Percentiles rank a stretch among this genome's conserved stretches.
phyloP scores from a whole-genome alignment of 2,329 filamentous ascomycete species.

The Diaporthe vexans region DNA sequence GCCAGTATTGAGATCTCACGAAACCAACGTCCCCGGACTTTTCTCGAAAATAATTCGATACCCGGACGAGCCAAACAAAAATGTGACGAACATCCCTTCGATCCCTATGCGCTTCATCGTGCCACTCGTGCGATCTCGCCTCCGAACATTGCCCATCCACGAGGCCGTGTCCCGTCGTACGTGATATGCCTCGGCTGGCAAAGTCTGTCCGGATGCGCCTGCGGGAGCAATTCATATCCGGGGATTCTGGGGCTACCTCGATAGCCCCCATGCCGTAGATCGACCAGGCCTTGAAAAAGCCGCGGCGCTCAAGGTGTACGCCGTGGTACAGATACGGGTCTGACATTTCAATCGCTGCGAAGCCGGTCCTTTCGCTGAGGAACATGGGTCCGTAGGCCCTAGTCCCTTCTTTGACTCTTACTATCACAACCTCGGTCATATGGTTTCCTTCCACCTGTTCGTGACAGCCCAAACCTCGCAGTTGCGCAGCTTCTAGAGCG shows the following conservation, averaged over 20 bases:
- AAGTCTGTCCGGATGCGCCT: slow-evolving; percentile 67
- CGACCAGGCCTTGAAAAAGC: slow-evolving; percentile 72
- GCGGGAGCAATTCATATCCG: slow-evolving; percentile 58
- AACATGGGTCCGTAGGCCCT: too few relatives aligned
- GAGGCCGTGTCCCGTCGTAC: not conserved
- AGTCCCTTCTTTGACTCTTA: not conserved
- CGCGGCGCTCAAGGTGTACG: slow-evolving; percentile 66
- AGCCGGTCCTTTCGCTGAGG: not conserved
- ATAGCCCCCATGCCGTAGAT: slow-evolving; percentile 74
- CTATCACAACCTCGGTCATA: not conserved
- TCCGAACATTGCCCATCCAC: not conserved
- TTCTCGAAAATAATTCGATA: slow-evolving; percentile 35
- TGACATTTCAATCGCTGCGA: slow-evolving; percentile 57
- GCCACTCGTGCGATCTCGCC: not conserved
- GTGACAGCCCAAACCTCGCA: not conserved
- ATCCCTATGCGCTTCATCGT: not conserved
- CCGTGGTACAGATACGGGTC: slow-evolving; percentile 78
- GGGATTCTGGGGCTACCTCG: slow-evolving; percentile 69
- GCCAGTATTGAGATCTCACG: slow-evolving; percentile 42
- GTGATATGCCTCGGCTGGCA: slow-evolving; percentile 60
- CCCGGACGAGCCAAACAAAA: slow-evolving; percentile 23
- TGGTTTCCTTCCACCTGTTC: not conserved
- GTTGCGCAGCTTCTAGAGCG: not conserved
- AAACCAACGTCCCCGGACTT: slow-evolving; percentile 40
- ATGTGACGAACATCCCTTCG: slow-evolving; percentile 34